Conservation (phyloP, 2,329 filamentous ascomycete genomes). For the Aspergillus pseudonomiae region DNA sequence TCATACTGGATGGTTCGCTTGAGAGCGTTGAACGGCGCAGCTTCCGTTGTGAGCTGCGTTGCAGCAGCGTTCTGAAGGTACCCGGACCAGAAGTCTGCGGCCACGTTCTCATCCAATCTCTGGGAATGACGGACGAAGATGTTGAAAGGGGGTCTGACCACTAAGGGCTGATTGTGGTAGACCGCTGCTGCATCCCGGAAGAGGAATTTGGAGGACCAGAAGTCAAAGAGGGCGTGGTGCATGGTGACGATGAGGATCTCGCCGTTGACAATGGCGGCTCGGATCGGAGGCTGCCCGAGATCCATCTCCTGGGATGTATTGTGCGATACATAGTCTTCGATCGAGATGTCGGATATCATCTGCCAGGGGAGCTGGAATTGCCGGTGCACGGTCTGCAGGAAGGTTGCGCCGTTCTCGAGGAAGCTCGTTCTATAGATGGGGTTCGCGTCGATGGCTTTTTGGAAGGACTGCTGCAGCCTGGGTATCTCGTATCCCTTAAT, state of each 20-base stretch:
- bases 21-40: constrained; percentile 5
- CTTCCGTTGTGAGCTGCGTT: constrained; percentile 3
- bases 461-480: constrained; percentile 11
- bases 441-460: constrained; percentile 2
- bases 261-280: constrained; percentile 14
- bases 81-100: constrained; percentile 9
- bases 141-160: constrained; percentile 7
- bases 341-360: constrained; percentile 2
- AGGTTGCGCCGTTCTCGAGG: constrained; percentile 6
- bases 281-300: constrained; percentile 15
- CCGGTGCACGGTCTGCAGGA: constrained; percentile 18
- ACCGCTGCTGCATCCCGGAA: constrained; percentile 26
- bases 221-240: constrained; percentile 40
- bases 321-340: background rate
- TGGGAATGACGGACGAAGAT: constrained; percentile 11
- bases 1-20: background rate
- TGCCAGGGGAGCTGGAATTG: constrained; percentile 11
- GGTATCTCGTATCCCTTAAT: constrained; percentile 5
- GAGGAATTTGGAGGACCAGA: constrained; percentile 35
- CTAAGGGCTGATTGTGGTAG: constrained; percentile 8
- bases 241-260: constrained; percentile 30
- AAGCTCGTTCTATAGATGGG: constrained; percentile 18
- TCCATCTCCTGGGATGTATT: constrained; percentile 6
- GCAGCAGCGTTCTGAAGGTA: constrained; percentile 9
- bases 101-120: constrained; percentile 4